Base-by-base conservation (phyloP, 108 stramenopile species). In the Chaetoceros tenuissimus region DNA sequence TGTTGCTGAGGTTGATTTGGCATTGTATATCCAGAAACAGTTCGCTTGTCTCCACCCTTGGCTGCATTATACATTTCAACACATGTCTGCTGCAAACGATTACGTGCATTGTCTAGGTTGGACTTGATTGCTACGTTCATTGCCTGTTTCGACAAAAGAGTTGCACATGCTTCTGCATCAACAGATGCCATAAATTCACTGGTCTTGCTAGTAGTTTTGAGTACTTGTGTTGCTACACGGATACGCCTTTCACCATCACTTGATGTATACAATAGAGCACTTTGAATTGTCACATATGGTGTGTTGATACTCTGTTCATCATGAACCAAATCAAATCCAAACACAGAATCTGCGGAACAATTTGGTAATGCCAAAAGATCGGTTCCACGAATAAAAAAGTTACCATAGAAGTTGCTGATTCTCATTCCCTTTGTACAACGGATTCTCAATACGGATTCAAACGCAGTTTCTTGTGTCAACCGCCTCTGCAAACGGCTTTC, bases 301-400 rank as follows among this genome's bases (percentile, higher is more conserved):
- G 79, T 92, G 7, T 70, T 74, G 22, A 97, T 55, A 54, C 81
- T 80, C 48, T 86, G 81, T 49, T 97, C 96, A 58, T 97, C 96
- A 63, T 97, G 94, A 10, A 71, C 79, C 47, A 99, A 60, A 59
- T 99, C 95, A 58, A 99, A 80, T 1, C 74, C 96, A 77, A 89
- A 97, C 51, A 86, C 87, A 5, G 89, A 88, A 52, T 99, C 98
- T 1, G 90, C 52, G 25, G 84, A 91, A 62, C 87, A 89, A 68
- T 95, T 97, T 10, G 98, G 98, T 64, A 99, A 67, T 2, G 96
- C 94, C 83, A 99, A 67, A 21, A 99, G 79, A 78, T 99, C 98
- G 23, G 89, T 80, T 19, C 96, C 98, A 1, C 98, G 84, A 74
- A 99, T 90, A 67, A 75, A 94, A 59, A 95, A 97, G 67, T 97